A percentile compares a stretch with the other conserved stretches of the same genome.
Evolutionary conservation across 371 early-diverging fungal species (phyloP).

Genomic region (Lichtheimia ornata): DNA sequence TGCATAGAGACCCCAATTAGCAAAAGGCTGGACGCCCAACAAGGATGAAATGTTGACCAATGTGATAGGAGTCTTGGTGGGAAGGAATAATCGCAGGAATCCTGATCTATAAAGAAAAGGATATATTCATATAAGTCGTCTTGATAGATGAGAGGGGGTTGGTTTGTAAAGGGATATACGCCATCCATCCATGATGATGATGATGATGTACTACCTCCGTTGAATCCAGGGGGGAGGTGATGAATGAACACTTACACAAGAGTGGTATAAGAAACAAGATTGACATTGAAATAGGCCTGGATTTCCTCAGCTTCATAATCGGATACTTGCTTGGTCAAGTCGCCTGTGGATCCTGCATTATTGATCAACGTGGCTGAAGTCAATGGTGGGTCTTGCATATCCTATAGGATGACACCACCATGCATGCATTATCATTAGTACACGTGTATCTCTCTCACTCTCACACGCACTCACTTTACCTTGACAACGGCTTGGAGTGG

Average conservation of each 20-base stretch:
- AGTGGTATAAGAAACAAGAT: constrained; percentile 56
- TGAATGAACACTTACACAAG: constrained; percentile 42
- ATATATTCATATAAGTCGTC: neutral
- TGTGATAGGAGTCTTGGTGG: constrained; percentile 23
- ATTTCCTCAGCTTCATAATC: constrained; percentile 55
- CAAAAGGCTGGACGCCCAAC: constrained; percentile 75
- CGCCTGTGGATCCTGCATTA: constrained; percentile 84
- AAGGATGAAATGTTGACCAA: constrained; percentile 88
- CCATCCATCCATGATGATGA: no score
- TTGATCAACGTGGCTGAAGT: constrained; percentile 67
- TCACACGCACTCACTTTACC: no score
- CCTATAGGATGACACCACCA: constrained; percentile 1
- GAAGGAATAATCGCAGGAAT: constrained; percentile 22
- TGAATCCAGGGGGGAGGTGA: no score
- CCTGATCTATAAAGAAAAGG: constrained; percentile 21
- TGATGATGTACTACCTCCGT: no score
- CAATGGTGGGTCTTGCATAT: constrained; percentile 13
- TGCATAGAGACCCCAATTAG: constrained; percentile 86
- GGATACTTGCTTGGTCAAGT: constrained; percentile 63
- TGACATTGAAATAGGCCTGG: constrained; percentile 55
- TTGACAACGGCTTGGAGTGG: constrained; percentile 3
- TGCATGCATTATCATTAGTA: no score
- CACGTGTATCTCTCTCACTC: no score
- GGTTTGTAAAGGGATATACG: neutral
- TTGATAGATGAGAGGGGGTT: no score